Base-by-base conservation (phyloP, 345 rosid genomes). In the Erucastrum elatum region DNA sequence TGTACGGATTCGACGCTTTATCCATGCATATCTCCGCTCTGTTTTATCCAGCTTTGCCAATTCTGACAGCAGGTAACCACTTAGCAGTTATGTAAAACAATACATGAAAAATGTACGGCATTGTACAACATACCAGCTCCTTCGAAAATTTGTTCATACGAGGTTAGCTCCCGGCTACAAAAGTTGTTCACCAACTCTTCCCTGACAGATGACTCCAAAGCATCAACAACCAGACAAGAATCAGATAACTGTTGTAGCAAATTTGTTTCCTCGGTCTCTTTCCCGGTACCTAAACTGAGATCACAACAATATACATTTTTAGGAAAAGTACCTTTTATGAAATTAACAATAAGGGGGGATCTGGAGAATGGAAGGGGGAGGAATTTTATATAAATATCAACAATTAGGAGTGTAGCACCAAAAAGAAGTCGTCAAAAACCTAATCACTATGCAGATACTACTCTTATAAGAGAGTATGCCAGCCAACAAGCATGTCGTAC, bases 151-250 rank as follows among this genome's bases (percentile, higher is more conserved):
- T 95, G 98, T 85, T 91, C 97, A 82, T 93, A 95, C 56, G 98
- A 95, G 71, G 96, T 95, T 74, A 95, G 94, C 87, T 95, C 99
- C 85, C 94, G 84, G 86, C 90, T 89, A 91, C 99, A 95, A 77
- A 93, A 95, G 77, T 87, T 95, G 86, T 95, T 95, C 76, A 93
- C 99, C 86, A 95, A 87, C 87, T 93, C 99, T 82, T 95, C 99
- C 87, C 91, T 86, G 82, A 95, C 99, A 77, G 99, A 95, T 82
- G 98, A 94, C 86, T 95, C 99, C 87, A 95, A 75, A 13, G 99
- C 97, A 77, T 95, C 91, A 84, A 95, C 99, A 66, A 95, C 99
- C 81, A 95, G 87, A 82, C 99, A 95, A 79, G 99, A 92, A 87
- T 93, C 92, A 76, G 99, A 89, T 80, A 95, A 86, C 74, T 93